These are phyloP conservation scores for Hibiscus mutabilis DNA, from an alignment of 345 rosid genomes.

Conservation along the genomic window DNA sequence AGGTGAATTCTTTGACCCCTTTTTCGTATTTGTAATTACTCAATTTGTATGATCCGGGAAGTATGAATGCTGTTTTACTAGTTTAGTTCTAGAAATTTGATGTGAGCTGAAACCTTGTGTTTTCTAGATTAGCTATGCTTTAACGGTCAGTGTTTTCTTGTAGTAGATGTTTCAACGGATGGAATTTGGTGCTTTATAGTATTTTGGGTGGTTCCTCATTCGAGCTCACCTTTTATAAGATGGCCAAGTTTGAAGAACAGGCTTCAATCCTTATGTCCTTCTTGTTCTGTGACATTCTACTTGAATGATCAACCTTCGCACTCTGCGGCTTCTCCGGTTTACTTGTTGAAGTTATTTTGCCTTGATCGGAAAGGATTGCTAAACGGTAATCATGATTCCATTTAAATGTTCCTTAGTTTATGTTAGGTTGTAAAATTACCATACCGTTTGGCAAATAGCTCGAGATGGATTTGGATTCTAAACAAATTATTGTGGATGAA, in stretches of 20 bases:
- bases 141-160: neutral
- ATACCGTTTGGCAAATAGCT: too few species aligned
- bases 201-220: slow-evolving; percentile 65
- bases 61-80: neutral
- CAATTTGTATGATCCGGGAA: neutral
- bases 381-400: slow-evolving; percentile 44
- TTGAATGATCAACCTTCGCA: slow-evolving; percentile 28
- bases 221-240: slow-evolving; percentile 35
- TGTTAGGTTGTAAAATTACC: neutral
- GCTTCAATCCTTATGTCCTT: slow-evolving; percentile 60
- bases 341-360: slow-evolving; percentile 65
- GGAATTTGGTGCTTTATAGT: slow-evolving; percentile 81
- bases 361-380: slow-evolving; percentile 57
- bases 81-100: neutral
- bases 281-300: slow-evolving; percentile 15
- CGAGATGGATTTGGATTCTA: neutral
- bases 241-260: slow-evolving; percentile 59
- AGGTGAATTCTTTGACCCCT: neutral
- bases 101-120: neutral
- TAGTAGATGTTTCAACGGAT: slow-evolving; percentile 79
- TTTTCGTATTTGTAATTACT: neutral
- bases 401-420: neutral
- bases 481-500: too few species aligned
- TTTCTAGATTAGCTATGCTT: neutral
- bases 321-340: slow-evolving; percentile 42